Conservation (phyloP, 345 rosid genomes). For the Dipteronia dyeriana region DNA sequence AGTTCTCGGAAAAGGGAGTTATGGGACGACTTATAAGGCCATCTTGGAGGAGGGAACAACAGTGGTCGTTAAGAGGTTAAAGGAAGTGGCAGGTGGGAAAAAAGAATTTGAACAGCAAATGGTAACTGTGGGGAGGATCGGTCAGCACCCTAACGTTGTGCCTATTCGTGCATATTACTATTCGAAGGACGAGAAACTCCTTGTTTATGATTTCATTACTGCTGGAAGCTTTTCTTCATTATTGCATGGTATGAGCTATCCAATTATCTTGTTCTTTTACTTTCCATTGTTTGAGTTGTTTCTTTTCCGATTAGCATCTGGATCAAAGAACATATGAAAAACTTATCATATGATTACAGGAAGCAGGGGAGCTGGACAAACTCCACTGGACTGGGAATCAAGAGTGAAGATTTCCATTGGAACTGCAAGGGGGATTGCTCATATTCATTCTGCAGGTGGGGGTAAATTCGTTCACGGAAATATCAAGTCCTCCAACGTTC, state of each 20-base stretch:
- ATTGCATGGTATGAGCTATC: conserved; percentile 62
- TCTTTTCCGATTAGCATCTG: background rate
- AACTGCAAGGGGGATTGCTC: conserved; percentile 72
- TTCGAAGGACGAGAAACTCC: conserved; percentile 93
- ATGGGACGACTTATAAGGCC: conserved; percentile 93
- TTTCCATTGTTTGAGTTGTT: background rate
- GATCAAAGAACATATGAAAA: background rate
- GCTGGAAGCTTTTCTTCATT: conserved; percentile 67
- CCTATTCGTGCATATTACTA: conserved; percentile 94
- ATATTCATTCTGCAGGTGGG: conserved; percentile 65
- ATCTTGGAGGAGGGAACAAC: conserved; percentile 83
- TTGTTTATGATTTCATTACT: conserved; percentile 70
- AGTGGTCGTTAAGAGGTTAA: conserved; percentile 87
- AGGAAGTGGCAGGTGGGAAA: conserved; percentile 74
- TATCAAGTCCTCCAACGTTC: conserved; percentile 78
- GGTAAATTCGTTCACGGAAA: conserved; percentile 72
- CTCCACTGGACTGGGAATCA: conserved; percentile 69
- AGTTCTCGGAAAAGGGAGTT: conserved; percentile 93
- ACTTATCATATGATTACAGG: conserved; percentile 33
- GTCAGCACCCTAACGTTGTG: conserved; percentile 70
- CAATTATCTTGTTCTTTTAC: background rate
- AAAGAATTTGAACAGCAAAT: conserved; percentile 93
- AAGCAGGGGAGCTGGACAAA: conserved; percentile 46
- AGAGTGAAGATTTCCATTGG: conserved; percentile 70
- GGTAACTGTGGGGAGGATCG: conserved; percentile 72